Evolutionary conservation across 2,329 filamentous ascomycete genomes (phyloP), one percentile per base, ranked within the genome.

Genomic region (Cadophora luteo-olivacea): DNA sequence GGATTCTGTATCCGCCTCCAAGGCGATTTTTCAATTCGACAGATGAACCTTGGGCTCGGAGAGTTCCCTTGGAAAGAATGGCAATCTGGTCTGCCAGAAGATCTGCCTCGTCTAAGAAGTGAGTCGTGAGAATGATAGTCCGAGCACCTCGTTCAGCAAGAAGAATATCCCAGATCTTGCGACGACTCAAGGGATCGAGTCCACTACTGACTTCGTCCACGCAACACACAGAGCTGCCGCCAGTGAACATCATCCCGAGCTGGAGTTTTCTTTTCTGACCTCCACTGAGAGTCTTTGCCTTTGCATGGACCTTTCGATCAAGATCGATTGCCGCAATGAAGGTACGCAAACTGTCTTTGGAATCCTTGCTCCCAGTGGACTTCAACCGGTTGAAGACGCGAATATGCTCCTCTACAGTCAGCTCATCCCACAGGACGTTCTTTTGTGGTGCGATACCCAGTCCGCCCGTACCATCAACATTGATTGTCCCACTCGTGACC

Each of bases 141-240:
- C 94, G 85, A 69, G 85, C 85, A 24, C 93, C 94, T 67, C 94
- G 88, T 79, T 97, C 94, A 1, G 91, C 91, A 14, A 97, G 83
- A 25, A 97, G 83, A 69, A 97, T 97, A 73, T 97, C 93, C 94
- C 94, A 97, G 29, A 97, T 92, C 81, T 97, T 97, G 33, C 94
- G 84, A 65, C 95, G 86, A 24, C 92, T 94, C 0, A 97, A 82
- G 0, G 95, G 94, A 77, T 97, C 94, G 24, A 97, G 85, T 16
- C 94, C 95, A 69, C 91, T 94, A 49, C 91, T 94, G 16, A 97
- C 93, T 79, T 97, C 95, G 73, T 97, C 94, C 6, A 97, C 89
- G 75, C 93, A 96, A 80, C 94, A 97, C 0, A 97, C 90, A 29
- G 89, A 89, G 70, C 92, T 95, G 12, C 93, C 94, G 70, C 95